phyloP scores from a whole-genome alignment of 176 grass and related monocot genomes.

The Avena eriantha region DNA sequence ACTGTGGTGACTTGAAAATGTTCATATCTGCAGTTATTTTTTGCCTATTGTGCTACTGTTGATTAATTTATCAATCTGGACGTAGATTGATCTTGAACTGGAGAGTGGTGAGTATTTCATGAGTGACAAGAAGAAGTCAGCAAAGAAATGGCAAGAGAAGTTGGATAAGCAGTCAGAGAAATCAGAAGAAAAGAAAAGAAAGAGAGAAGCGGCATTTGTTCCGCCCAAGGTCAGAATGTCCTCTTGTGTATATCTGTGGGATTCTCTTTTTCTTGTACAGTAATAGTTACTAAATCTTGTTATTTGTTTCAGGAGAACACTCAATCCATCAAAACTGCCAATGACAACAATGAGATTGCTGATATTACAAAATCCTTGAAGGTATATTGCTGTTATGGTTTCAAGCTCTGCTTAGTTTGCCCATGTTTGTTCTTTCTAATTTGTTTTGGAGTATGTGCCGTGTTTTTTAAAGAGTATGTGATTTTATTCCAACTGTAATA shows the following conservation, averaged over 20 bases:
- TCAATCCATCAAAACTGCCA: conserved; percentile 55
- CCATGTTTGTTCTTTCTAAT: neutral
- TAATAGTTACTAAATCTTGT: conserved; percentile 25
- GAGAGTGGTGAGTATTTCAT: conserved; percentile 96
- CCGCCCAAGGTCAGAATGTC: conserved; percentile 70
- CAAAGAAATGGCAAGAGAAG: conserved; percentile 93
- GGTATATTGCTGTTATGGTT: conserved; percentile 46
- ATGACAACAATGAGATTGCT: conserved; percentile 47
- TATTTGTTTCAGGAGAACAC: conserved; percentile 70
- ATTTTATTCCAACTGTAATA: neutral
- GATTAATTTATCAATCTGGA: conserved; percentile 33
- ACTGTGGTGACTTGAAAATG: neutral
- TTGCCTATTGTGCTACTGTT: conserved; percentile 11
- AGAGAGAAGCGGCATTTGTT: conserved; percentile 84
- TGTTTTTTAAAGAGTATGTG: neutral
- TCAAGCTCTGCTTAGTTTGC: conserved; percentile 11
- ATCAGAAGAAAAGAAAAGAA: conserved; percentile 88
- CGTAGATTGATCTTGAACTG: conserved; percentile 84
- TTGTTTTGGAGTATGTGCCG: neutral
- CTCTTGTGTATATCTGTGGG: neutral
- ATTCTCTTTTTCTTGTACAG: neutral
- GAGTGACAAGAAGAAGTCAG: conserved; percentile 89
- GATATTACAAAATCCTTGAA: conserved; percentile 83
- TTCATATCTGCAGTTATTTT: neutral
- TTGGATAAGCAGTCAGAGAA: conserved; percentile 89